phyloP scores from a whole-genome alignment of 225 moss, liverwort and hornwort species.

The Ulota crispa region DNA sequence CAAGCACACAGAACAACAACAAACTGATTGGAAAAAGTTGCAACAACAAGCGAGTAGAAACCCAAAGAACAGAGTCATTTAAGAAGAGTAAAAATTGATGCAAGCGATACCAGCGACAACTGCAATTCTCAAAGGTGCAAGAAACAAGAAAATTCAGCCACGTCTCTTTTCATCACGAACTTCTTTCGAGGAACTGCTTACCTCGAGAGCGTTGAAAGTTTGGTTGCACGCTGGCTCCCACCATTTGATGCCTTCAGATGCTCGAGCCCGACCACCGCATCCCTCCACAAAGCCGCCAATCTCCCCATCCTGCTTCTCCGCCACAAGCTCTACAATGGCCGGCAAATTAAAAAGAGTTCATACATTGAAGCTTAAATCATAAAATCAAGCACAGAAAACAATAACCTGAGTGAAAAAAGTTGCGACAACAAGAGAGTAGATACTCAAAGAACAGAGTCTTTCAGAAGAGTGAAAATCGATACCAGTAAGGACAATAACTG shows the following conservation, averaged over 20 bases:
- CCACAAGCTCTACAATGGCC: not conserved
- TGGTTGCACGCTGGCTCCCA: too few relatives aligned
- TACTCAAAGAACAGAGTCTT: too few relatives aligned
- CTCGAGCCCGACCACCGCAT: too few relatives aligned
- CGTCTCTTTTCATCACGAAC: not conserved
- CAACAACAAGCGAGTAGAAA: not conserved
- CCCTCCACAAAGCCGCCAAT: too few relatives aligned
- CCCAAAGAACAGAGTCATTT: too few relatives aligned
- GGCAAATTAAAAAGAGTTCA: not conserved
- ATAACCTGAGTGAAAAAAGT: not conserved
- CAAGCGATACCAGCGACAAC: too few relatives aligned
- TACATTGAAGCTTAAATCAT: not conserved
- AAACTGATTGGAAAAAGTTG: not conserved
- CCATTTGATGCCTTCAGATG: too few relatives aligned
- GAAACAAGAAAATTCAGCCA: too few relatives aligned
- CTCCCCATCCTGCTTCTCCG: slow-evolving; percentile 2
- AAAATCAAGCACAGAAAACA: not conserved
- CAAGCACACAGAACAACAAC: not conserved
- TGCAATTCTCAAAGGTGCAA: not conserved
- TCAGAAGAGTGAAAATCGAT: too few relatives aligned
- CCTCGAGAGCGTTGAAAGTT: not conserved
- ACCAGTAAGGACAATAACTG: too few relatives aligned
- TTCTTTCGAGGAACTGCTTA: too few relatives aligned
- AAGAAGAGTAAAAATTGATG: too few relatives aligned
- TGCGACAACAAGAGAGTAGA: not conserved